Base-by-base conservation (phyloP, 129 eudicot genomes). In the Ambrosia trifida region DNA sequence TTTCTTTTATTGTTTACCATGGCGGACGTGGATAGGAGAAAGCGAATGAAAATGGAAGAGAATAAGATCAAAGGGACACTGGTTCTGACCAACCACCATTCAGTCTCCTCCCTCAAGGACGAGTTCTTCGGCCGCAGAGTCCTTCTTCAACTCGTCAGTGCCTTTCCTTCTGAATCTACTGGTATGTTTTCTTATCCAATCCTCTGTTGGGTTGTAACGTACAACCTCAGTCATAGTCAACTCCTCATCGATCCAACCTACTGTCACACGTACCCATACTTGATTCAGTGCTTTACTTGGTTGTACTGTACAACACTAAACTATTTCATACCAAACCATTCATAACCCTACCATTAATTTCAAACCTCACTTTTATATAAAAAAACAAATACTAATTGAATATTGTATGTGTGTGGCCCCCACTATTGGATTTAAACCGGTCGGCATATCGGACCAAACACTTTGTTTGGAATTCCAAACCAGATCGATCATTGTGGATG, bases 111-210 rank as follows among this genome's bases (percentile, higher is more conserved):
- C 50, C 30, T 1, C 56, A 4, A 1, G 5, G 75, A 87, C 68
- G 95, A 87, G 46, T 1, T 90, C 19, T 18, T 81, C 11, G 89
- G 89, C 7, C 73, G 68, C 4, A 83, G 64, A 61, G 91, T 90
- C 16, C 81, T 83, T 40, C 61, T 90, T 35, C 89, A 72, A 14
- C 89, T 90, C 75, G 72, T 90, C 70, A 87, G 96, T 72, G 71
- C 86, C 35, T 62, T 4, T 38, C 33, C 61, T 74, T 64, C 59
- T 38, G 73, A 79, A 59, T 51, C 90, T 49, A 73, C 68, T 0
- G 81, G 85, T 84, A 71, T 10, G 75, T 64, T 24, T 24, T 60
- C 11, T 66, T 4, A 31, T 78, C 36, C 52, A 0, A 33, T 64
- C 46, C 20, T 43, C 24, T 53, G 36, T 24, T n/a, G 20, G 4